These are phyloP conservation scores for Claviceps capensis DNA, from an alignment of 2,329 filamentous ascomycete genomes.

Conservation along the genomic window DNA sequence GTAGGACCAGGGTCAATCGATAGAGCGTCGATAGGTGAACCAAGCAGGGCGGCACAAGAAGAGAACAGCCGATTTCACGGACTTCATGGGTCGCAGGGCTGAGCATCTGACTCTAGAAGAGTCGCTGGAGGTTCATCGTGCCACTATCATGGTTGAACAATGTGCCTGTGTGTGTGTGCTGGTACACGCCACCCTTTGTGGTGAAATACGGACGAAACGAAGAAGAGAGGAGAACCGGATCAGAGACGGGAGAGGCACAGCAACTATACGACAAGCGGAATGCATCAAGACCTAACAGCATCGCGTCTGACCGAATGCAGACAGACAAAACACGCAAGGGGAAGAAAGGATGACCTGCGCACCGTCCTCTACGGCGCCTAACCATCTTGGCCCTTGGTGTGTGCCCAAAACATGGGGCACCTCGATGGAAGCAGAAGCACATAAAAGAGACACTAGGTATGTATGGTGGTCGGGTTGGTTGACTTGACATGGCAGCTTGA, in stretches of 20 bases:
- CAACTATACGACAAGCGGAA: background rate
- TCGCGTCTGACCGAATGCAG: background rate
- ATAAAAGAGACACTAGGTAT: too few species aligned
- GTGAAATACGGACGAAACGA: background rate
- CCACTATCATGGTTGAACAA: background rate
- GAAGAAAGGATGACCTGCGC: too few species aligned
- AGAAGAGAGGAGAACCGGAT: background rate
- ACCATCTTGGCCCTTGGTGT: too few species aligned
- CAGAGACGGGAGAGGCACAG: background rate
- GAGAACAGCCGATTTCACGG: background rate
- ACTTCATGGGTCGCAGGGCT: background rate
- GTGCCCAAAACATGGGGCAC: too few species aligned
- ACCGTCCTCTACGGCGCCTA: too few species aligned
- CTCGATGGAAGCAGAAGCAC: too few species aligned
- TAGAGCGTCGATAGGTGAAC: conserved; percentile 17
- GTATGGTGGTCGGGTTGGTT: too few species aligned
- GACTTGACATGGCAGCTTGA: too few species aligned
- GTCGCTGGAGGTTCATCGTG: background rate
- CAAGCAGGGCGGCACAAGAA: background rate
- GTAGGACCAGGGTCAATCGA: conserved; percentile 30
- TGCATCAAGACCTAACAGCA: background rate
- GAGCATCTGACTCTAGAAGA: background rate
- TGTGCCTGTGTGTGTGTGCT: background rate
- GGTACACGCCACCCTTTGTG: background rate
- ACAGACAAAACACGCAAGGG: background rate